Conservation (phyloP, 257 asterid genomes). For the Rehmannia glutinosa region DNA sequence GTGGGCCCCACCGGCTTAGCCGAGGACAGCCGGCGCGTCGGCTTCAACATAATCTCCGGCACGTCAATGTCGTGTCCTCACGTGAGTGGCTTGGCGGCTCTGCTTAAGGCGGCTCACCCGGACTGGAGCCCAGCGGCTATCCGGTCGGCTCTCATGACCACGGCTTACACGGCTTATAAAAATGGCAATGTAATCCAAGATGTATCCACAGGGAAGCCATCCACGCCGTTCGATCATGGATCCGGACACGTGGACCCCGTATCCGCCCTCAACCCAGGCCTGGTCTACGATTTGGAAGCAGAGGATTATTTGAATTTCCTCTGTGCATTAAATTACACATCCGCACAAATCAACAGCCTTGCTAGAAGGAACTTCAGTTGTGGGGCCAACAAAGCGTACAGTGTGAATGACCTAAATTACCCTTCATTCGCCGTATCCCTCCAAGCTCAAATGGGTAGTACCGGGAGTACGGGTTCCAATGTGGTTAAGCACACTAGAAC, state of each 20-base stretch:
- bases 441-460: conserved; percentile 21
- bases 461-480: conserved; percentile 16
- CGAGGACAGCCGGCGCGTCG: conserved; percentile 57
- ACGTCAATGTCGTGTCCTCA: conserved; percentile 91
- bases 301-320: conserved; percentile 59
- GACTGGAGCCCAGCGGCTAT: conserved; percentile 72
- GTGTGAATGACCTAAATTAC: conserved; percentile 73
- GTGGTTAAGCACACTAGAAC: conserved; percentile 67
- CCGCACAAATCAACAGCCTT: conserved; percentile 49
- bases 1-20: conserved; percentile 61
- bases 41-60: conserved; percentile 70
- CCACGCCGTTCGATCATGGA: conserved; percentile 81
- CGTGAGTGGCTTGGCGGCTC: conserved; percentile 77
- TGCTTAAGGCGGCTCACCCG: conserved; percentile 56
- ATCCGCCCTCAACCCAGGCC: conserved; percentile 77
- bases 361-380: conserved; percentile 71
- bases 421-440: conserved; percentile 71
- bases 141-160: conserved; percentile 57
- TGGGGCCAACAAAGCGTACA: conserved; percentile 41
- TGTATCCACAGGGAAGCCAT: conserved; percentile 64
- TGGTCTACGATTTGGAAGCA: conserved; percentile 57
- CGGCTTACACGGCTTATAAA: conserved; percentile 67
- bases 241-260: conserved; percentile 93
- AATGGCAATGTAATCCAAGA: conserved; percentile 53
- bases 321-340: conserved; percentile 71